Evolutionary conservation across 306 rosid species (phyloP).

Genomic region (Alnus rubra): DNA sequence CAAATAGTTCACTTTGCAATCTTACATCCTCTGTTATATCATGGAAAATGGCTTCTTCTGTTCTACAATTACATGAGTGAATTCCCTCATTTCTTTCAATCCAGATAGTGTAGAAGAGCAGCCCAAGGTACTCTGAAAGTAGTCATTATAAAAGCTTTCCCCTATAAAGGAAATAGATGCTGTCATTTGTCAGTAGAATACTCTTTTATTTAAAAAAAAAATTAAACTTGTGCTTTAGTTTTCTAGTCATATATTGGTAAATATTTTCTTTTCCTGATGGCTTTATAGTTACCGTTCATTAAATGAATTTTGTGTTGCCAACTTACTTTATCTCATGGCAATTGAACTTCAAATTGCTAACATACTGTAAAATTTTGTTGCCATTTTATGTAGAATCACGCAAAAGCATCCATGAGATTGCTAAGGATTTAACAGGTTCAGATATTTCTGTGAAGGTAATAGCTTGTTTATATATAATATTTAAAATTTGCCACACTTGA

Average conservation of each 20-base stretch:
- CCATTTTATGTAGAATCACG: constrained; percentile 55
- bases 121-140: not conserved
- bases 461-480: constrained; percentile 16
- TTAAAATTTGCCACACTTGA: not conserved
- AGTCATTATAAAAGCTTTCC: not conserved
- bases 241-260: not conserved
- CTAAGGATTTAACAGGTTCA: constrained; percentile 54
- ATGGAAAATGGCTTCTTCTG: not conserved
- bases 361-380: constrained; percentile 15
- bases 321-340: not conserved
- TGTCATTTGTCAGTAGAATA: not conserved
- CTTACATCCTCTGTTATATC: not conserved
- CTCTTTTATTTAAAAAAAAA: not conserved
- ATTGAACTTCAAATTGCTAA: constrained; percentile 28
- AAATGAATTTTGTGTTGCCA: not conserved
- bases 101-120: not conserved
- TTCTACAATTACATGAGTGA: not conserved
- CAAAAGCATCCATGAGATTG: constrained; percentile 67
- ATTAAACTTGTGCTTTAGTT: not conserved
- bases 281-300: constrained; percentile 1
- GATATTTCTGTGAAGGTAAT: constrained; percentile 66
- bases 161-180: not conserved
- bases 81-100: not conserved
- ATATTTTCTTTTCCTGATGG: not conserved
- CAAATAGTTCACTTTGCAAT: not conserved